Conservation (phyloP, 1,284 basidiomycete genomes). For the Hemileia vastatrix region DNA sequence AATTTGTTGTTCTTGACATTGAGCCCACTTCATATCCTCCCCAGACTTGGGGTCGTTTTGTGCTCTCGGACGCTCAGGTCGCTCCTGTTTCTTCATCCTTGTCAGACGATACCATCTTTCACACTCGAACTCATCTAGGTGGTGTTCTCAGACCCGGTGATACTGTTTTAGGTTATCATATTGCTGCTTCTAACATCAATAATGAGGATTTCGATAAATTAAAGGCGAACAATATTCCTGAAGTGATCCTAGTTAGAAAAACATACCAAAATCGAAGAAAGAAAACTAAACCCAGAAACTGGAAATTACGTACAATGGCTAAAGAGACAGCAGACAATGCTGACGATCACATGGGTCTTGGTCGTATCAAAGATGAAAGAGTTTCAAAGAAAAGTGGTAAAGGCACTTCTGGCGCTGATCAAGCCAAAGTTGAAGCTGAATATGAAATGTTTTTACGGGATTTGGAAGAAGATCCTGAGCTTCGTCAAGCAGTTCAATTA, state of each 20-base stretch:
- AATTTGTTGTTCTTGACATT: conserved; percentile 90
- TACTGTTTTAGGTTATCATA: conserved; percentile 79
- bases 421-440: conserved; percentile 88
- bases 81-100: conserved; percentile 64
- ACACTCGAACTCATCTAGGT: conserved; percentile 92
- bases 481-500: conserved; percentile 77
- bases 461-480: conserved; percentile 90
- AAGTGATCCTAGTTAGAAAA: conserved; percentile 90
- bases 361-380: conserved; percentile 47
- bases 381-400: conserved; percentile 32
- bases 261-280: conserved; percentile 88
- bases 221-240: conserved; percentile 59
- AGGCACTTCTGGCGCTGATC: conserved; percentile 53
- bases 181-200: conserved; percentile 86
- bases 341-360: conserved; percentile 51
- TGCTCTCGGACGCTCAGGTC: conserved; percentile 89
- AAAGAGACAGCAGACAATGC: conserved; percentile 65
- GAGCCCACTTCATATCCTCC: conserved; percentile 58
- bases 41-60: conserved; percentile 47
- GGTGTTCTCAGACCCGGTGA: conserved; percentile 92
- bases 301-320: conserved; percentile 86
- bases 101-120: conserved; percentile 75
- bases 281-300: conserved; percentile 72
- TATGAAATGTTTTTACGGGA: conserved; percentile 94
- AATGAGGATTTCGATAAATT: conserved; percentile 72